Base-by-base conservation (phyloP, 2,329 filamentous ascomycete genomes). In the Fusarium torulosum region DNA sequence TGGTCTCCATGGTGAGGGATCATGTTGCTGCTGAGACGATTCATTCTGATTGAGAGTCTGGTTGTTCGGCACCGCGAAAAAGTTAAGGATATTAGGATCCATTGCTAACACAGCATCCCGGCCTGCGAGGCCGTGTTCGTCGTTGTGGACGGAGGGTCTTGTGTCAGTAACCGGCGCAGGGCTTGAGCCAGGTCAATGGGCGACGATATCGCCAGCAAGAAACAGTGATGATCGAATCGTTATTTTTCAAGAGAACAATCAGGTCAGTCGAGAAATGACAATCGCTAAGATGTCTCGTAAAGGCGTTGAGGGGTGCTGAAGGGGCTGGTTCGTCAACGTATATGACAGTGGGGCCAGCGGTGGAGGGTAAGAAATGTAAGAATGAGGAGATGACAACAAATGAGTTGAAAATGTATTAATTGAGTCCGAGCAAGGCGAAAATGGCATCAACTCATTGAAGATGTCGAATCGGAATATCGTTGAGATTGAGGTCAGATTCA, bases 21-120 rank as follows among this genome's bases (percentile, higher is more conserved):
- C 67, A 40, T 60, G 61, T 23, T 69, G 68, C 43, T 71, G 68
- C 37, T 72, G 69, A 40, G 70, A 73, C 33, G 72, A 62, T 25
- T 73, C 72, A 13, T 73, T 70, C 9, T 37, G 35, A 52, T 74
- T 74, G 35, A 74, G 61, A 41, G 72, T 74, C 58, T 74, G 72
- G 45, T 74, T 74, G 55, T 74, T 74, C 27, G 72, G 72, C 41
- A 74, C 72, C 69, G 72, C 72, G 43, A 74, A 74, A 56, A 74
- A 74, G 57, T 72, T 74, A 40, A 74, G 72, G 25, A 74, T 67
- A 67, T 74, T 74, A 55, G 72, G 72, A 58, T 74, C 72, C 72
- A 74, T 74, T 68, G 69, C 67, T 72, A 74, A 72, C 70, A 73
- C 71, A 71, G 72, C 71, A 74, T 74, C 72, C 72, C 72, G 71